Percentiles rank a stretch among this genome's conserved stretches.
phyloP scores from a whole-genome alignment of 2,329 filamentous ascomycete genomes.

The Monilinia polystroma region DNA sequence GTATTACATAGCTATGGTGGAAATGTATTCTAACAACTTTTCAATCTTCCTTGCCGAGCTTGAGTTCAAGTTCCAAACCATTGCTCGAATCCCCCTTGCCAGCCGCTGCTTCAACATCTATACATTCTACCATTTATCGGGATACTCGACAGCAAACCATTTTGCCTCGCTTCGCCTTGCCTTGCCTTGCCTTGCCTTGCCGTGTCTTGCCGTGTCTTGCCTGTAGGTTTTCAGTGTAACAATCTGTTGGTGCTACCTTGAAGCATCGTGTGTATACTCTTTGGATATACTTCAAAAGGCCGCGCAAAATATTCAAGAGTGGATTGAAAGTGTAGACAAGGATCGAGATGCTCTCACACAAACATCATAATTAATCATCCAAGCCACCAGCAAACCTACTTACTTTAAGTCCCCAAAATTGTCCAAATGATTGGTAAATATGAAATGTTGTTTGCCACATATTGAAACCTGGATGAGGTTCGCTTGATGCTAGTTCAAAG shows the following conservation, averaged over 20 bases:
- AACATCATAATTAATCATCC: background rate
- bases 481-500: slow-evolving; percentile 28
- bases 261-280: background rate
- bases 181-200: background rate
- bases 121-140: background rate
- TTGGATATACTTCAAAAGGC: background rate
- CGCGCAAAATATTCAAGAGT: background rate
- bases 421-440: slow-evolving; percentile 1
- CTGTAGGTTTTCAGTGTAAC: background rate
- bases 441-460: background rate
- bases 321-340: background rate
- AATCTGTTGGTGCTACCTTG: background rate
- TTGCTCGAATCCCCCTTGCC: slow-evolving; percentile 17
- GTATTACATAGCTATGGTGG: background rate
- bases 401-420: background rate
- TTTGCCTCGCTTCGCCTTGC: no score
- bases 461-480: slow-evolving; percentile 12
- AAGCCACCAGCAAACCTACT: slow-evolving; percentile 8
- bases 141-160: slow-evolving; percentile 9
- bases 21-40: background rate
- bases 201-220: slow-evolving; percentile 10
- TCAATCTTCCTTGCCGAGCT: background rate
- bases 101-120: slow-evolving; percentile 13
- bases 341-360: background rate
- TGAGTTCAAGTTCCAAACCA: no score